A percentile compares a stretch with the other conserved stretches of the same genome.
These are phyloP conservation scores for Lipomyces starkeyi DNA, from an alignment of 805 yeast genomes.

Conservation along the genomic window DNA sequence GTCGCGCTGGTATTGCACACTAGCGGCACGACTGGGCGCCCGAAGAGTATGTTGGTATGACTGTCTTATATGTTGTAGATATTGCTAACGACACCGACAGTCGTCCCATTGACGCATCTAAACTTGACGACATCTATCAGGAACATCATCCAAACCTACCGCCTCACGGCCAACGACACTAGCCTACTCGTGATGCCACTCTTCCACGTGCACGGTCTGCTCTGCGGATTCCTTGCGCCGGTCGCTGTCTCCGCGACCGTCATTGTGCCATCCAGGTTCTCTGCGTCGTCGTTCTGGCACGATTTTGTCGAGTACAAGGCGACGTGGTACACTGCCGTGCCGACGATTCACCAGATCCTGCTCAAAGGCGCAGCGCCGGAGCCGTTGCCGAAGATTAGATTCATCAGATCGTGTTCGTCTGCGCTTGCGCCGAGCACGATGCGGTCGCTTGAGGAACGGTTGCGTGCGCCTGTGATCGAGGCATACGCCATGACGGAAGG, in stretches of 20 bases:
- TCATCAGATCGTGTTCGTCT: constrained; percentile 74
- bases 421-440: constrained; percentile 71
- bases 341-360: constrained; percentile 74
- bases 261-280: constrained; percentile 62
- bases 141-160: constrained; percentile 66
- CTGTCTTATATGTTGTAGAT: not conserved
- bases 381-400: constrained; percentile 61
- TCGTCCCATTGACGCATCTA: constrained; percentile 71
- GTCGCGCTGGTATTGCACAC: constrained; percentile 73
- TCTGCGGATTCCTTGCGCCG: constrained; percentile 69
- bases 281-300: constrained; percentile 66
- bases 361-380: constrained; percentile 58
- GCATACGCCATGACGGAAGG: constrained; percentile 86
- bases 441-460: constrained; percentile 59
- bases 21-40: constrained; percentile 77
- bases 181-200: constrained; percentile 76
- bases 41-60: constrained; percentile 50
- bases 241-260: constrained; percentile 65
- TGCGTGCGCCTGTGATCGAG: constrained; percentile 72
- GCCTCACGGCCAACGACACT: constrained; percentile 55
- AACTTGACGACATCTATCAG: constrained; percentile 65
- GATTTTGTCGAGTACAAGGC: constrained; percentile 59
- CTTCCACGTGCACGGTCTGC: constrained; percentile 77
- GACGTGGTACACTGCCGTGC: constrained; percentile 73
- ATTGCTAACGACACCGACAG: constrained; percentile 45